Conservation (phyloP, 495 filamentous ascomycete species). For the Xylaria bambusicola region DNA sequence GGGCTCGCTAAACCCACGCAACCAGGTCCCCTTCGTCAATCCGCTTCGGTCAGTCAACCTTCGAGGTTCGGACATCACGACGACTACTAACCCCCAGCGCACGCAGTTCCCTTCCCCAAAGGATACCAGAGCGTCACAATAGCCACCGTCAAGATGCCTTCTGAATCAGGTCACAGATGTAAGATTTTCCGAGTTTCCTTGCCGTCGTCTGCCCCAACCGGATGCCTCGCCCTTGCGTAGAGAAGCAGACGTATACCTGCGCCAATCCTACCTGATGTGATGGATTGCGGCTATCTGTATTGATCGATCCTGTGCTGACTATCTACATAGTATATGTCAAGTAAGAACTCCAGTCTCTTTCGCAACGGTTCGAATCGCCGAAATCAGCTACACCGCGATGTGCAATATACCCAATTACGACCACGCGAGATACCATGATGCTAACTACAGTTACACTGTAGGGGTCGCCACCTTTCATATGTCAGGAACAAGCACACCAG, state of each 20-base stretch:
- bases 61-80: conserved; percentile 36
- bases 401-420: too few species aligned
- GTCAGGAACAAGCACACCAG: conserved; percentile 51
- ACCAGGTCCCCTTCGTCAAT: conserved; percentile 32
- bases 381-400: conserved; percentile 1
- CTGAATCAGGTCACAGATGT: conserved; percentile 82
- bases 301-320: conserved; percentile 32
- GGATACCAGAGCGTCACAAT: conserved; percentile 38
- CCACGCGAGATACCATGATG: not conserved
- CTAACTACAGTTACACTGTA: conserved; percentile 39
- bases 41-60: conserved; percentile 28
- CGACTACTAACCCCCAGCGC: conserved; percentile 36
- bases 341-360: conserved; percentile 53
- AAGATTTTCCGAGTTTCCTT: conserved; percentile 49
- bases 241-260: not conserved
- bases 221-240: not conserved
- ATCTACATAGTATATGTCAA: conserved; percentile 80
- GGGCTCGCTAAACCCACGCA: conserved; percentile 37
- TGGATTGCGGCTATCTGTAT: not conserved
- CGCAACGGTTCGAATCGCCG: conserved; percentile 1
- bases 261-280: not conserved
- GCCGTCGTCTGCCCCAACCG: not conserved
- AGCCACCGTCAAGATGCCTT: conserved; percentile 69
- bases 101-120: conserved; percentile 28
- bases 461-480: conserved; percentile 92